Conservation (phyloP, 257 asterid genomes). For the Nyctanthes arbortristis region DNA sequence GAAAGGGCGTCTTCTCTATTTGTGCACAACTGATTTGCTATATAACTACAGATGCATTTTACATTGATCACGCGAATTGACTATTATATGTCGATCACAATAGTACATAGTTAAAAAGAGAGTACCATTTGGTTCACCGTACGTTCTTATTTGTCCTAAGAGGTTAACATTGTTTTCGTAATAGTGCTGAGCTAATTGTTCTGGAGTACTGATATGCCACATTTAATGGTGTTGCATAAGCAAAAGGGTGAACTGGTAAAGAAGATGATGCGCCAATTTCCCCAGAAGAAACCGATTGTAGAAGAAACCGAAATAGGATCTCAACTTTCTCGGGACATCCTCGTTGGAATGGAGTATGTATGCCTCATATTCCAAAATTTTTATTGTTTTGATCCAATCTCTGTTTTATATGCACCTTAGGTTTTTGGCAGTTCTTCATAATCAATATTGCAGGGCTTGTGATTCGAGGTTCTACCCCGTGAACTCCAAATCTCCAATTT, state of each 20-base stretch:
- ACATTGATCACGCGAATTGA: neutral
- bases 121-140: neutral
- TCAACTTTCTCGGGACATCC: slow-evolving; percentile 56
- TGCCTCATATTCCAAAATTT: neutral
- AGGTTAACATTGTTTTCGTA: neutral
- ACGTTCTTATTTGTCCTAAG: neutral
- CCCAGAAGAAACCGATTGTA: slow-evolving; percentile 61
- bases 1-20: too few relatives aligned
- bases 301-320: slow-evolving; percentile 44
- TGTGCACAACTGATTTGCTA: neutral
- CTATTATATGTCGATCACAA: neutral
- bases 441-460: neutral
- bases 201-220: neutral
- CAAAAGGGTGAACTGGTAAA: slow-evolving; percentile 61
- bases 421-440: slow-evolving; percentile 57
- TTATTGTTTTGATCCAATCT: slow-evolving; percentile 15
- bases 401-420: slow-evolving; percentile 30
- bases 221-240: slow-evolving; percentile 47
- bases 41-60: neutral
- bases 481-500: too few relatives aligned
- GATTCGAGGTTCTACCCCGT: neutral
- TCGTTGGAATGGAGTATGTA: slow-evolving; percentile 74
- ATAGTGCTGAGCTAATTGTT: neutral
- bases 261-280: slow-evolving; percentile 56
- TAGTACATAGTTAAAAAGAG: neutral